Evolutionary conservation across 208 protist species (phyloP), one percentile per base, ranked within the genome.

Genomic region (Porcisia hertigi): DNA sequence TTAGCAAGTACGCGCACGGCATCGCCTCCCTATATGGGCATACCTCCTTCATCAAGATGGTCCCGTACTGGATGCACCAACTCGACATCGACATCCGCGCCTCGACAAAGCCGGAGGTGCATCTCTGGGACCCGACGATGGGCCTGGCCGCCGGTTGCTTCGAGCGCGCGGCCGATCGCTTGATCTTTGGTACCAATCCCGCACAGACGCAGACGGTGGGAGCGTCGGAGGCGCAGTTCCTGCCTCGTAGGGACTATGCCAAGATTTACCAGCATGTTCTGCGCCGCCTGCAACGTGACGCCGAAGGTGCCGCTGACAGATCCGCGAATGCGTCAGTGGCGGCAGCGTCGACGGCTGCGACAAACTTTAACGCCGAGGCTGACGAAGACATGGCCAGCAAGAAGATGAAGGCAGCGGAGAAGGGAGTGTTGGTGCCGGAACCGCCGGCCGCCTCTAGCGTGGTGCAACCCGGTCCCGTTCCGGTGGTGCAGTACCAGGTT

Each of bases 51-150:
- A 97, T 97, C 73, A 87, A 85, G 69, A 94, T 97, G 89, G 88
- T 97, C 34, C 93, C 93, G 1, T 97, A 97, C 85, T 97, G 93
- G 91, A 92, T 94, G 86, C 93, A 93, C 55, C 93, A 97, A 77
- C 86, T 95, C 23, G 80, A 93, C 71, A 93, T 94, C 70, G 93
- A 97, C 71, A 97, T 97, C 69, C 93, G 93, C 47, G 93, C 93
- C 18, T 90, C 91, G 4, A 97, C 89, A 39, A 97, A 96, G 81
- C 90, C 92, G 0, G 90, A 96, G 85, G 81, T 86, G 71, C 71
- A 81, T 49, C 90, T 88, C 55, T 96, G 92, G 91, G 92, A 96
- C 71, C 92, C 92, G 14, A 96, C 92, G 25, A 72, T 88, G 54
- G 92, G 92, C 25, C 81, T 96, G 30, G 88, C 92, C 47, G 84